A percentile compares a stretch with the other conserved stretches of the same genome.
phyloP scores from a whole-genome alignment of 148 eudicot species.

The Talinum fruticosum region DNA sequence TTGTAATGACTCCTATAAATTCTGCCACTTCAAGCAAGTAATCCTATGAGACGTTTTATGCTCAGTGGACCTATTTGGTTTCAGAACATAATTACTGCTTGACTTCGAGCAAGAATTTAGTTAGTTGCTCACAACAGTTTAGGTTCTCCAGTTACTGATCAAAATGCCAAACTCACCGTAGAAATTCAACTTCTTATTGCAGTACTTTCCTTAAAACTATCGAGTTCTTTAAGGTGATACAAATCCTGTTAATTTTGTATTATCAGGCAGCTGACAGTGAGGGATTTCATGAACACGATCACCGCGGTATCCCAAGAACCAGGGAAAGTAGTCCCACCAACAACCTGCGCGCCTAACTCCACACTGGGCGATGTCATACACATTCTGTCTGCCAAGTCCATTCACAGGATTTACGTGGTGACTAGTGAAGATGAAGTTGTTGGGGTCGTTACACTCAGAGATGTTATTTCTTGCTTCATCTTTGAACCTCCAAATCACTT shows the following conservation, averaged over 20 bases:
- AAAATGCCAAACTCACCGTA: not conserved
- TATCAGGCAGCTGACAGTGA: conserved; percentile 70
- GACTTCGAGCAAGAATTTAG: too few relatives aligned
- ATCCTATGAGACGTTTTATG: too few relatives aligned
- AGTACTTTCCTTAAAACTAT: not conserved
- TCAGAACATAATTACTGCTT: too few relatives aligned
- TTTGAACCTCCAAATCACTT: conserved; percentile 77
- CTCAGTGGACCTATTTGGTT: too few relatives aligned
- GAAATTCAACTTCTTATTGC: not conserved
- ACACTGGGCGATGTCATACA: conserved; percentile 63
- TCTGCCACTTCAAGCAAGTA: too few relatives aligned
- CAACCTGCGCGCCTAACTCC: conserved; percentile 62
- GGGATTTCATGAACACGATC: conserved; percentile 60
- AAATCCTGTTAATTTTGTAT: not conserved
- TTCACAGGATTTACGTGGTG: conserved; percentile 71
- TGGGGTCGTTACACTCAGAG: conserved; percentile 89
- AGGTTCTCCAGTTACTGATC: not conserved
- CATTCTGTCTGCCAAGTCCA: conserved; percentile 58
- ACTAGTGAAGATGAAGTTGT: conserved; percentile 46
- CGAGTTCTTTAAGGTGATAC: not conserved
- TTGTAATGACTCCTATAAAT: too few relatives aligned
- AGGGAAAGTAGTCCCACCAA: conserved; percentile 46
- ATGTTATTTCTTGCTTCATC: conserved; percentile 89
- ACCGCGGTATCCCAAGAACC: conserved; percentile 38
- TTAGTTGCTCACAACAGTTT: not conserved